Percentiles rank a stretch among this genome's conserved stretches.
phyloP scores from a whole-genome alignment of 768 basidiomycete genomes.

The Rhizopogon vinicolor region DNA sequence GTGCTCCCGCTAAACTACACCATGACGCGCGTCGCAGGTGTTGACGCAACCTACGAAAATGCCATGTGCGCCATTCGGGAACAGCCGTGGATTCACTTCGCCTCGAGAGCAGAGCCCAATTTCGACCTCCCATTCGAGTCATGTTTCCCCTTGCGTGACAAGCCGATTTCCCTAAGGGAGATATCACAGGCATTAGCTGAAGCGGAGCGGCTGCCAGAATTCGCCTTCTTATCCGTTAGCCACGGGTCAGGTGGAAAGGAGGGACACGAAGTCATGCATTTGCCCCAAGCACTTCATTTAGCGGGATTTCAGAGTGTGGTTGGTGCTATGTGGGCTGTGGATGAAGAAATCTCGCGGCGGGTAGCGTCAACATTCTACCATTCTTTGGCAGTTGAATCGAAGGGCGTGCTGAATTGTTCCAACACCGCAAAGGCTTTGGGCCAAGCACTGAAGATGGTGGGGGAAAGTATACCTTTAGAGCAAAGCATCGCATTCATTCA shows the following conservation, averaged over 20 bases:
- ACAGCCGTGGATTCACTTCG: conserved; percentile 31
- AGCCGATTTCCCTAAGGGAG: conserved; percentile 15
- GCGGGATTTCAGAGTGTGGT: conserved; percentile 28
- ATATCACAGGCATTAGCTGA: conserved; percentile 16
- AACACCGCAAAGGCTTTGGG: conserved; percentile 15
- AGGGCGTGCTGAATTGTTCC: conserved; percentile 8
- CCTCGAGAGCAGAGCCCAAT: conserved; percentile 34
- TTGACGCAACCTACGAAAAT: conserved; percentile 5
- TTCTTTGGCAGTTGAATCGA: conserved; percentile 9
- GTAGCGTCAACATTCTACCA: conserved; percentile 19
- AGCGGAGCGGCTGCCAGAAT: conserved; percentile 27
- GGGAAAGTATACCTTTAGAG: conserved; percentile 12
- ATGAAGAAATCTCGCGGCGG: conserved; percentile 16
- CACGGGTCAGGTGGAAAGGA: conserved; percentile 12
- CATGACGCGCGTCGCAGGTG: conserved; percentile 20
- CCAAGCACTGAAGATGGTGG: conserved; percentile 12
- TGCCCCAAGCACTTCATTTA: conserved; percentile 28
- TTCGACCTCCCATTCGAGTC: conserved; percentile 19
- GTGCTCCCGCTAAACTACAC: conserved; percentile 12
- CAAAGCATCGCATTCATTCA: conserved; percentile 26
- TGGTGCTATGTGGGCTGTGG: conserved; percentile 30
- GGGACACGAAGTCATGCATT: conserved; percentile 28
- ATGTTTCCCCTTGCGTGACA: conserved; percentile 22
- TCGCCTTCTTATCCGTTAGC: conserved; percentile 27
- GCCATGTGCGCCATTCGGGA: conserved; percentile 8